Base-by-base conservation (phyloP, 345 rosid species). In the Eucalyptus paniculata region DNA sequence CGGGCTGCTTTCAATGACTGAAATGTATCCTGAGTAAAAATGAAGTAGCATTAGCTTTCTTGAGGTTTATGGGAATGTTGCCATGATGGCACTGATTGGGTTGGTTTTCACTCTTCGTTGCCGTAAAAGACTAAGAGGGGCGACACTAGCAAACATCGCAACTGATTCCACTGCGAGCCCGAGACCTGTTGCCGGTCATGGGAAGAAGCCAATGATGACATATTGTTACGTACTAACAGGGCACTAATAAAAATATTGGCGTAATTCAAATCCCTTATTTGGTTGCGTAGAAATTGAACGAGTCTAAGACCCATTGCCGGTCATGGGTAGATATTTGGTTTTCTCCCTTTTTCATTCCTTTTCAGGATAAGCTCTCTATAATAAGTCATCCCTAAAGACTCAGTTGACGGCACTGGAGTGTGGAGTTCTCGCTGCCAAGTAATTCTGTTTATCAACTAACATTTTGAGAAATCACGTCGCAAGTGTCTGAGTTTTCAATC, bases 291-390 rank as follows among this genome's bases (percentile, higher is more conserved):
- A 53, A 19, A 53, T 19, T 2, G 1, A 53, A 5, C 3, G 5
- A 11, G 16, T 2, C 10, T 2, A 3, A 72, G 45, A n/a, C 6
- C 37, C 0, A 6, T 14, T 3, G 15, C 21, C 6, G n/a, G n/a
- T n/a, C n/a, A n/a, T n/a, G n/a, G n/a, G n/a, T n/a, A n/a, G n/a
- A n/a, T n/a, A n/a, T n/a, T n/a, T n/a, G n/a, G n/a, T n/a, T 72
- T 13, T 37, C 13, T 34, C 81, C 12, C 28, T 72, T 72, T 4
- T 72, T 0, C 28, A 6, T 37, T 37, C 15, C 83, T 72, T 69
- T 37, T 6, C 16, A 77, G 83, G 83, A 77, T 21, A 9, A 21
- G 30, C 12, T 14, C 17, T 77, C 83, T 21, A 1, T n/a, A 19
- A 21, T 5, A 72, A 21, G 83, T 37, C 30, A 24, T 37, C 28